phyloP scores from a whole-genome alignment of 2,329 filamentous ascomycete species.

The Pestalotiopsis sp. region DNA sequence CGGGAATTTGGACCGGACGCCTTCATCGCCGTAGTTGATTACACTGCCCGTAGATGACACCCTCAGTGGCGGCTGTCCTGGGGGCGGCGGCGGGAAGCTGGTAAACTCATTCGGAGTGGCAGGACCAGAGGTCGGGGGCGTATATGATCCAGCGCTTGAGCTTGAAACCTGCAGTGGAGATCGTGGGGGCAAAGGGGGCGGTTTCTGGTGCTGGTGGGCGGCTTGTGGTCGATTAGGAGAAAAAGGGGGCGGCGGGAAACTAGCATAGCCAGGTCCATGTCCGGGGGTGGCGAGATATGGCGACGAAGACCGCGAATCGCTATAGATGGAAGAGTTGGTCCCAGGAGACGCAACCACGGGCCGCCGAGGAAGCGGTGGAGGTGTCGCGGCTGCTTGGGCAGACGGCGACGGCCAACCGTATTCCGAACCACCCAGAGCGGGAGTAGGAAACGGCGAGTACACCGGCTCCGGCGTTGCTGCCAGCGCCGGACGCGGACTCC shows the following conservation, averaged over 20 bases:
- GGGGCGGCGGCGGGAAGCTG: slow-evolving; percentile 18
- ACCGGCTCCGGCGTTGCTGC: neutral
- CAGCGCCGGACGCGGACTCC: neutral
- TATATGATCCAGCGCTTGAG: neutral
- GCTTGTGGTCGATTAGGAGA: slow-evolving; percentile 10
- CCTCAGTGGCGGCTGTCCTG: slow-evolving; percentile 10
- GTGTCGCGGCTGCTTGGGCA: neutral
- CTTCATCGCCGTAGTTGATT: neutral
- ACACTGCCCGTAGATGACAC: neutral
- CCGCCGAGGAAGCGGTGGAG: slow-evolving; percentile 8
- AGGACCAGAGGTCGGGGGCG: neutral
- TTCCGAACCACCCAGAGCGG: neutral
- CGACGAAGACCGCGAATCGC: neutral
- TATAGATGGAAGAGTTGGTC: neutral
- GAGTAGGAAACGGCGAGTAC: slow-evolving; percentile 5
- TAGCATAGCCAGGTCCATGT: slow-evolving; percentile 10
- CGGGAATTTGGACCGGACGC: slow-evolving; percentile 3
- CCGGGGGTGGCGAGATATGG: slow-evolving; percentile 6
- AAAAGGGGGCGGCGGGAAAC: slow-evolving; percentile 13
- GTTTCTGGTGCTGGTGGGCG: neutral
- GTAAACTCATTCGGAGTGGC: slow-evolving; percentile 9
- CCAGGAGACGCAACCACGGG: neutral
- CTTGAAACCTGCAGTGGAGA: neutral
- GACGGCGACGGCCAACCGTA: neutral
- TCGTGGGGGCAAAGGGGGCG: slow-evolving; percentile 4